phyloP scores from a whole-genome alignment of 169 alveolate species.

The Condylostoma magnum region DNA sequence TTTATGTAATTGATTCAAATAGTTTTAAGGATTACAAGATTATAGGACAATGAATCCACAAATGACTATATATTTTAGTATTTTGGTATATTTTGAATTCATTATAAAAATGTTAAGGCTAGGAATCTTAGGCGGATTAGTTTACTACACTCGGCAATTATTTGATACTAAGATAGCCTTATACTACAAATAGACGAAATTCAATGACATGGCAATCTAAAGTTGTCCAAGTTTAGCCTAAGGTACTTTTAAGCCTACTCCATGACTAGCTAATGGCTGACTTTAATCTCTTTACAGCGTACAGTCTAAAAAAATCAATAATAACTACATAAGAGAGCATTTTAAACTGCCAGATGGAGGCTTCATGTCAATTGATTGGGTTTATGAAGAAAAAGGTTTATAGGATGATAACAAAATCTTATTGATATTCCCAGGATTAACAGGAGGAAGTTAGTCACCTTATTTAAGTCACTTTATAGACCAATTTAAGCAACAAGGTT shows the following conservation, averaged over 20 bases:
- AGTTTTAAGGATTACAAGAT: too few relatives aligned
- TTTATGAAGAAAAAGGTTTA: not conserved
- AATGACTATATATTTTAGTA: too few relatives aligned
- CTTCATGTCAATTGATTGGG: constrained; percentile 16
- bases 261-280: constrained; percentile 17
- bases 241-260: constrained; percentile 8
- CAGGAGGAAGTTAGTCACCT: constrained; percentile 22
- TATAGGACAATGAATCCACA: too few relatives aligned
- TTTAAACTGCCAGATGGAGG: constrained; percentile 7
- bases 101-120: too few relatives aligned
- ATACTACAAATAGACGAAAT: too few relatives aligned
- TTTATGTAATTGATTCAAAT: too few relatives aligned
- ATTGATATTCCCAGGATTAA: constrained; percentile 14
- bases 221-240: not conserved
- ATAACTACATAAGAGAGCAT: not conserved
- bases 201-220: too few relatives aligned
- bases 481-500: not conserved
- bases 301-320: not conserved
- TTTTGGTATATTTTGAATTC: too few relatives aligned
- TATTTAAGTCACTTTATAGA: not conserved
- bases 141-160: too few relatives aligned
- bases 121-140: too few relatives aligned
- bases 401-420: not conserved
- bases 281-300: constrained; percentile 3
- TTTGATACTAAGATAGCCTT: too few relatives aligned